These are phyloP conservation scores for Brachypodium distachyon DNA, from an alignment of 202 grass and related monocot genomes.

Conservation along the genomic window DNA sequence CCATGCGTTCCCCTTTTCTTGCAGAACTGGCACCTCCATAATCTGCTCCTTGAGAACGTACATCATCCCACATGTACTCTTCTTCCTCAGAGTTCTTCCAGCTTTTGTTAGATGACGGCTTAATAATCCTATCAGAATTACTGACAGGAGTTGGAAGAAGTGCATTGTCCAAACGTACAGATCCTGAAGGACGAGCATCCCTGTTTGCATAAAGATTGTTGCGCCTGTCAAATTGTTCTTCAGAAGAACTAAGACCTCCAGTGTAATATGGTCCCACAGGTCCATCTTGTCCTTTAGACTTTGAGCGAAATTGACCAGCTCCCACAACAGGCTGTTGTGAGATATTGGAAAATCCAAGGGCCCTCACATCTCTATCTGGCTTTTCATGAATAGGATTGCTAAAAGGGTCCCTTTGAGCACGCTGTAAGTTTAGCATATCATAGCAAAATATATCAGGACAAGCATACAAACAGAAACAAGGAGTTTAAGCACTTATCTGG, in stretches of 20 bases:
- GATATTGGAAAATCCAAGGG: conserved; percentile 42
- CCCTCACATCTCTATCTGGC: conserved; percentile 32
- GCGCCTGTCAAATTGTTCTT: conserved; percentile 26
- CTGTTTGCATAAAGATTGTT: conserved; percentile 41
- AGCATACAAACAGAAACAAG: neutral
- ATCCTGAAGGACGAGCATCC: conserved; percentile 32
- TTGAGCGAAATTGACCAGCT: conserved; percentile 38
- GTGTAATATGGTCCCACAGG: conserved; percentile 28
- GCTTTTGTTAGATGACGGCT: conserved; percentile 46
- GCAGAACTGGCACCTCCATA: conserved; percentile 29
- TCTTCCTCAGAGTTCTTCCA: conserved; percentile 99
- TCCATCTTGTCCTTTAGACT: conserved; percentile 47
- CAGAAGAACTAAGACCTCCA: conserved; percentile 31
- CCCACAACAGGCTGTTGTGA: conserved; percentile 24
- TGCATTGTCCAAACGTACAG: conserved; percentile 33
- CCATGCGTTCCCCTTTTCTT: conserved; percentile 55
- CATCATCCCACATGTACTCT: conserved; percentile 90
- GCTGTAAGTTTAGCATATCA: conserved; percentile 36
- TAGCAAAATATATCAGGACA: conserved; percentile 15
- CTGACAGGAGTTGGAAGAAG: conserved; percentile 34
- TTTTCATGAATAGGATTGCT: conserved; percentile 48
- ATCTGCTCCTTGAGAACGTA: conserved; percentile 39
- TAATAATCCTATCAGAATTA: conserved; percentile 37
- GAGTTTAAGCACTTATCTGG: neutral
- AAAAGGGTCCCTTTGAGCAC: conserved; percentile 33